These are phyloP conservation scores for Phlegmacium glaucopus DNA, from an alignment of 768 basidiomycete species.

Conservation along the genomic window DNA sequence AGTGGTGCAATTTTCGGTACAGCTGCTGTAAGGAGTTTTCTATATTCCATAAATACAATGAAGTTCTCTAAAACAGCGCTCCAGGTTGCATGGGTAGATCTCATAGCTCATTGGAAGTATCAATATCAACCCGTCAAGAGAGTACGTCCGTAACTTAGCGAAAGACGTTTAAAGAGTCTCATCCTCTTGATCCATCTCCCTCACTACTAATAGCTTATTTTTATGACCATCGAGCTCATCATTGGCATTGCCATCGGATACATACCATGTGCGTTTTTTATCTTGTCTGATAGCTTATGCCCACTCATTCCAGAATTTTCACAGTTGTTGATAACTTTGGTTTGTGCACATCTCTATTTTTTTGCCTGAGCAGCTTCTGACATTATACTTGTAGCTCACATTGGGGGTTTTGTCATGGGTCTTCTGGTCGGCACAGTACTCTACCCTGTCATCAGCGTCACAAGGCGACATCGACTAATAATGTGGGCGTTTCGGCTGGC, in stretches of 20 bases:
- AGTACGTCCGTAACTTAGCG: slow-evolving; percentile 35
- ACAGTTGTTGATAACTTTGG: slow-evolving; percentile 89
- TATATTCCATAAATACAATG: no score
- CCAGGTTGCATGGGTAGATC: slow-evolving; percentile 80
- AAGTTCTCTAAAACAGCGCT: not conserved
- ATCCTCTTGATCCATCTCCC: not conserved
- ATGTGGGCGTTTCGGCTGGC: slow-evolving; percentile 71
- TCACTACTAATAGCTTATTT: slow-evolving; percentile 53
- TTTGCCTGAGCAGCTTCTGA: not conserved
- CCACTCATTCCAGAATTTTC: not conserved
- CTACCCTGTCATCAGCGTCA: slow-evolving; percentile 85
- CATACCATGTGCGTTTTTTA: slow-evolving; percentile 60
- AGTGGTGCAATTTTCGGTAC: slow-evolving; percentile 93
- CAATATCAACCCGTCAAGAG: slow-evolving; percentile 78
- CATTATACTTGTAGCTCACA: slow-evolving; percentile 53
- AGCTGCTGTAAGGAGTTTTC: slow-evolving; percentile 50
- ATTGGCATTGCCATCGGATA: slow-evolving; percentile 85
- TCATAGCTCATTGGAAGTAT: slow-evolving; percentile 90
- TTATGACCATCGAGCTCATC: slow-evolving; percentile 83
- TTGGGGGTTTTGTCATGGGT: slow-evolving; percentile 85
- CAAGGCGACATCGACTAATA: slow-evolving; percentile 67
- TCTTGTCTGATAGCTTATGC: not conserved
- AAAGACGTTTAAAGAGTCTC: not conserved
- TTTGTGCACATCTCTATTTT: slow-evolving; percentile 25
- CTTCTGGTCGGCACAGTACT: slow-evolving; percentile 80